phyloP scores from a whole-genome alignment of 2,329 filamentous ascomycete genomes.

The Penicillium digitatum region DNA sequence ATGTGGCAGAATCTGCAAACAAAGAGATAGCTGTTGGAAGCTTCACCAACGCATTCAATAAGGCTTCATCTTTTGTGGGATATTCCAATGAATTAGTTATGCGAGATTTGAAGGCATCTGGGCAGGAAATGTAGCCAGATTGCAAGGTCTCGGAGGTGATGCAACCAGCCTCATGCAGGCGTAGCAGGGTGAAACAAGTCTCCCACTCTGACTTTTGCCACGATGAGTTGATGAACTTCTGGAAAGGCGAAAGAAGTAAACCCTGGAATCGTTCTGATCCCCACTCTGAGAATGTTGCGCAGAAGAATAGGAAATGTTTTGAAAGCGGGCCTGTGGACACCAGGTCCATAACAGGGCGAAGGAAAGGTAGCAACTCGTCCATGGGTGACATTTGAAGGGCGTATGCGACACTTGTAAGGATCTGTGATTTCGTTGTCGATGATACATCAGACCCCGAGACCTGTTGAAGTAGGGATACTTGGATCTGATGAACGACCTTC shows the following conservation, averaged over 20 bases:
- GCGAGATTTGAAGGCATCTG: slow-evolving; percentile 62
- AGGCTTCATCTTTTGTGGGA: slow-evolving; percentile 56
- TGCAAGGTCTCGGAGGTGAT: slow-evolving; percentile 50
- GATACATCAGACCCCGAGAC: slow-evolving; percentile 26
- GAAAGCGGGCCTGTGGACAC: slow-evolving; percentile 64
- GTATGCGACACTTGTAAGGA: slow-evolving; percentile 55
- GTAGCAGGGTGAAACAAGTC: slow-evolving; percentile 64
- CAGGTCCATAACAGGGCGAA: slow-evolving; percentile 61
- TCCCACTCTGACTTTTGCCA: slow-evolving; percentile 68
- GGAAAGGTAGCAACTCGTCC: slow-evolving; percentile 68
- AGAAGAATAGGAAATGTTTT: slow-evolving; percentile 77
- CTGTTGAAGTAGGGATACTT: slow-evolving; percentile 52
- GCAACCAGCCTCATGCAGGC: slow-evolving; percentile 48
- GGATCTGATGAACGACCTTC: slow-evolving; percentile 58
- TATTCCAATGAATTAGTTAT: slow-evolving; percentile 66
- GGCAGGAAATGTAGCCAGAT: slow-evolving; percentile 40
- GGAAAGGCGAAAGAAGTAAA: slow-evolving; percentile 75
- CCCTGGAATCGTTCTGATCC: slow-evolving; percentile 70
- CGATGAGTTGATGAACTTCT: slow-evolving; percentile 72
- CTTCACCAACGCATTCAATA: slow-evolving; percentile 64
- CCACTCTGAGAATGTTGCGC: slow-evolving; percentile 71
- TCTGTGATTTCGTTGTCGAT: slow-evolving; percentile 27
- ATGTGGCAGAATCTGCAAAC: slow-evolving; percentile 57
- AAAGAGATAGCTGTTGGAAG: slow-evolving; percentile 60
- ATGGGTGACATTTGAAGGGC: slow-evolving; percentile 73